Evolutionary conservation across 148 eudicot species (phyloP).

Genomic region (Amaranthus hypochondriacus): DNA sequence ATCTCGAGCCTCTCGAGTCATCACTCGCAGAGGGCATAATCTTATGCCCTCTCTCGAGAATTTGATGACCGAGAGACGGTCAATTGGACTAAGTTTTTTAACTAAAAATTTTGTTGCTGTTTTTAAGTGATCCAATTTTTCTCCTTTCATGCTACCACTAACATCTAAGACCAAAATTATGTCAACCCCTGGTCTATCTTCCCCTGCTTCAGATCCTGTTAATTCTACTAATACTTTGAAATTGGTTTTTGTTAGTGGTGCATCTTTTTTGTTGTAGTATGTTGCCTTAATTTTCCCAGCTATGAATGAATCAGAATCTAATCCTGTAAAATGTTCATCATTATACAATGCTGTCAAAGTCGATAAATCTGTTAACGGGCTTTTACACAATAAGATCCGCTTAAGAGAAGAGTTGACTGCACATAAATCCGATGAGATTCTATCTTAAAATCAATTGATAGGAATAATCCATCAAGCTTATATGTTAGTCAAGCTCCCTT

Average conservation of each 20-base stretch:
- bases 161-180: conserved; percentile 16
- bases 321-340: too few relatives aligned
- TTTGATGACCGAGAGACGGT: conserved; percentile 13
- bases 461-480: too few relatives aligned
- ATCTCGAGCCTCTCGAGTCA: background rate
- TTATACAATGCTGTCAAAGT: too few relatives aligned
- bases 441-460: too few relatives aligned
- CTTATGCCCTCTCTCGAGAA: background rate
- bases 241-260: background rate
- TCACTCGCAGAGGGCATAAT: background rate
- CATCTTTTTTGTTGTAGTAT: background rate
- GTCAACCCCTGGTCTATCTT: conserved; percentile 4
- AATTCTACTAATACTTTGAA: background rate
- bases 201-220: background rate
- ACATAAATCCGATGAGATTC: too few relatives aligned
- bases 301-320: background rate
- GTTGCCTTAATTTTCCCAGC: background rate
- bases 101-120: conserved; percentile 4
- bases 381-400: too few relatives aligned
- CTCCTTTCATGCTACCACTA: conserved; percentile 14
- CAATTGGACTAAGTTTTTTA: conserved; percentile 11
- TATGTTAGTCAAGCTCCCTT: too few relatives aligned
- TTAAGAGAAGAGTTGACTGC: too few relatives aligned
- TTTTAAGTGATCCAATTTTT: background rate
- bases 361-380: too few relatives aligned